Conservation (phyloP, 306 rosid genomes). For the Pterocarpus santalinus region DNA sequence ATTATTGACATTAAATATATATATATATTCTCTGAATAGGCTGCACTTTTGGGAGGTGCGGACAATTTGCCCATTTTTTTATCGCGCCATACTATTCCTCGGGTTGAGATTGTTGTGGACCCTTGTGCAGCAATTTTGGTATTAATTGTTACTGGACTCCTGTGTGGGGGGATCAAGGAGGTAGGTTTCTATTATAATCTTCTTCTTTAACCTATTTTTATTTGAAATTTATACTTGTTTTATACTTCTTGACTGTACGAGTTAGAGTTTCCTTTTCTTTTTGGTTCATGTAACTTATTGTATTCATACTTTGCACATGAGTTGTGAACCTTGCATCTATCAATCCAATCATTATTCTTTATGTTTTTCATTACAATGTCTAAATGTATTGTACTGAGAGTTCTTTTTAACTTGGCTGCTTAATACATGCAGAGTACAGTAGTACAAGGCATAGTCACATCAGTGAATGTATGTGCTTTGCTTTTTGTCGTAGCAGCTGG, state of each 20-base stretch:
- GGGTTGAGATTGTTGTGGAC: slow-evolving; percentile 73
- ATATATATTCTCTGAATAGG: slow-evolving; percentile 56
- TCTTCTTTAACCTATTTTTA: background rate
- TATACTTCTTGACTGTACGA: slow-evolving; percentile 1
- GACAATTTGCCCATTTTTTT: slow-evolving; percentile 78
- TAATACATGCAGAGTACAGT: slow-evolving; percentile 75
- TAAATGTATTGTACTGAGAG: background rate
- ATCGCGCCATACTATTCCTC: slow-evolving; percentile 77
- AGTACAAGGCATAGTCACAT: slow-evolving; percentile 78
- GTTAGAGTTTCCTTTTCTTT: background rate
- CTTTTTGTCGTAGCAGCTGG: slow-evolving; percentile 82
- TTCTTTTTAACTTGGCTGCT: background rate
- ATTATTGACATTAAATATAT: slow-evolving; percentile 23
- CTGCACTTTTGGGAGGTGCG: slow-evolving; percentile 81
- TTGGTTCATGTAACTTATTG: background rate
- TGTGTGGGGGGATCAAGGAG: slow-evolving; percentile 95
- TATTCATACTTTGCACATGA: slow-evolving; percentile 2
- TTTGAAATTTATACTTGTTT: background rate
- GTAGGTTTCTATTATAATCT: slow-evolving; percentile 50
- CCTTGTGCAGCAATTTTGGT: slow-evolving; percentile 93
- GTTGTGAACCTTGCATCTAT: background rate
- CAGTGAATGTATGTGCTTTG: slow-evolving; percentile 84
- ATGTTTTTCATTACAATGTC: slow-evolving; percentile 10
- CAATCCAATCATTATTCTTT: background rate
- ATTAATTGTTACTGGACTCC: slow-evolving; percentile 74